phyloP scores from a whole-genome alignment of 2,329 filamentous ascomycete genomes.

The Aspergillus puulaauensis region DNA sequence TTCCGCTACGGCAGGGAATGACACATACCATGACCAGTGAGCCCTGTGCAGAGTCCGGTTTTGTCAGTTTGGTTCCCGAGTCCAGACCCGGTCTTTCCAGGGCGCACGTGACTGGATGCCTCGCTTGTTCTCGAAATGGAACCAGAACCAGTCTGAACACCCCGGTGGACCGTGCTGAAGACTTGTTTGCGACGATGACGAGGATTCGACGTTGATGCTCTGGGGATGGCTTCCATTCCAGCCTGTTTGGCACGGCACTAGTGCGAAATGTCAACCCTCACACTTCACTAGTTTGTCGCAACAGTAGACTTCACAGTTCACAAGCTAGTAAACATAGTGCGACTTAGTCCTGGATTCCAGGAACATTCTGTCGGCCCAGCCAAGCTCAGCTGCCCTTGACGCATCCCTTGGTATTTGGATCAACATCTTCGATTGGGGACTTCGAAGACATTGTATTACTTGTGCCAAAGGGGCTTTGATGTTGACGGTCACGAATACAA shows the following conservation, averaged over 20 bases:
- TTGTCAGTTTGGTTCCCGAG: background rate
- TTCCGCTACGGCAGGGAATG: no score
- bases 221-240: background rate
- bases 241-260: no score
- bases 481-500: background rate
- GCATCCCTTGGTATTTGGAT: background rate
- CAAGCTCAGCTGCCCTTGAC: conserved; percentile 3
- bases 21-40: no score
- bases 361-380: background rate
- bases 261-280: no score
- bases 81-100: background rate
- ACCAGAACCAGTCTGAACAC: background rate
- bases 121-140: conserved; percentile 4
- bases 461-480: background rate
- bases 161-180: conserved; percentile 7
- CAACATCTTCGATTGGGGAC: background rate
- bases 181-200: background rate
- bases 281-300: no score
- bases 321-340: background rate
- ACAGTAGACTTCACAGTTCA: no score
- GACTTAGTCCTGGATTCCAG: background rate
- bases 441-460: background rate
- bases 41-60: background rate
- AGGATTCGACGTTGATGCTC: background rate
- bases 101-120: background rate